Base-by-base conservation (phyloP, 2,329 filamentous ascomycete genomes). In the Xylaria sp. region DNA sequence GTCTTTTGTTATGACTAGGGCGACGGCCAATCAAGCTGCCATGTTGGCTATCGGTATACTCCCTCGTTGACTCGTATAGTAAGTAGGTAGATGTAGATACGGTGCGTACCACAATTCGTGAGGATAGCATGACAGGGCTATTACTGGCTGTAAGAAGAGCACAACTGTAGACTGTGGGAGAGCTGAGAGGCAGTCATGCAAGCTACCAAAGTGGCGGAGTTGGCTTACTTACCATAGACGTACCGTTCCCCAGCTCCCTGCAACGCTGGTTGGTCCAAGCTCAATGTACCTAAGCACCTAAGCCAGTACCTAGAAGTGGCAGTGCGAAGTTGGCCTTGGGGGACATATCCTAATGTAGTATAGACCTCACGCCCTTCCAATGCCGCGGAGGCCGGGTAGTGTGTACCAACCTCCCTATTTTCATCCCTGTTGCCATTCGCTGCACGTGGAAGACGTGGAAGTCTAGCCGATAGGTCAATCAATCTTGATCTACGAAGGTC, bases 191-290 rank as follows among this genome's bases (percentile, higher is more conserved):
- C 33, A 39, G 22, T 33, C 51, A 54, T 31, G 31, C 50, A 13
- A 36, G 1, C 20, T 33, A 20, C 36, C 22, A 33, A 44, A 27
- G 64, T 66, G 64, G 64, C 64, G 59, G 59, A 66, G 64, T 47
- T 58, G 17, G 33, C 51, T 54, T 45, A 45, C 11, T 36, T 27
- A 29, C 45, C n/a, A n/a, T n/a, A n/a, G n/a, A n/a, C n/a, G n/a
- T n/a, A 49, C 45, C 11, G 25, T 11, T 13, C 51, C 51, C 17
- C 27, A 29, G 25, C 29, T 45, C 20, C 27, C 29, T 54, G 39
- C 17, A 47, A 20, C 51, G 3, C 50, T 62, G 50, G 15, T 45
- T 53, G 31, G 58, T n/a, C 11, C 20, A 17, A 44, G 42, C 51
- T 22, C n/a, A 15, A 20, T 33, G 45, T 10, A 39, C 38, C 11